These are phyloP conservation scores for Pestalotiopsis sp. DNA, from an alignment of 2,329 filamentous ascomycete genomes.

Conservation along the genomic window DNA sequence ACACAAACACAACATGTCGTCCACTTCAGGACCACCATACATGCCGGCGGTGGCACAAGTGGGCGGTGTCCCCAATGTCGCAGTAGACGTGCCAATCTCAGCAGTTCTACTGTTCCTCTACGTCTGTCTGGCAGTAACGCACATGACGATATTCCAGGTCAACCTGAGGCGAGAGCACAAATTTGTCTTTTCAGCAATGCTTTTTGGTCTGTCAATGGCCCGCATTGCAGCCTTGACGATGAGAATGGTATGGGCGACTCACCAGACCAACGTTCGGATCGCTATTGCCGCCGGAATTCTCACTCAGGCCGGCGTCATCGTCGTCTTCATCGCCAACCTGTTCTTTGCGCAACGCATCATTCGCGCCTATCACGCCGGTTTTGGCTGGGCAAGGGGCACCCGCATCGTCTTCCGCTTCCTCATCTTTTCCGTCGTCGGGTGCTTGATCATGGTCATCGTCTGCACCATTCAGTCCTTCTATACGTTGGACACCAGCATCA, in stretches of 20 bases:
- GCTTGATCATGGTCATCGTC: constrained; percentile 33
- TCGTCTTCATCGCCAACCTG: constrained; percentile 37
- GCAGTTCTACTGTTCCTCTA: constrained; percentile 6
- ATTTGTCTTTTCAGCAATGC: constrained; percentile 35
- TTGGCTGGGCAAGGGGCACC: constrained; percentile 35
- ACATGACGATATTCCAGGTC: constrained; percentile 56
- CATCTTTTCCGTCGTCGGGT: constrained; percentile 25
- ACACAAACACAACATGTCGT: constrained; percentile 4
- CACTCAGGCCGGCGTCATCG: constrained; percentile 35
- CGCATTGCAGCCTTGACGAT: constrained; percentile 33
- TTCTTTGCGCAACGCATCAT: constrained; percentile 39
- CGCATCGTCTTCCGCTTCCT: constrained; percentile 25
- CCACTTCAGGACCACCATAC: constrained; percentile 7
- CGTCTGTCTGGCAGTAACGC: constrained; percentile 40
- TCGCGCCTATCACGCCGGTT: constrained; percentile 34
- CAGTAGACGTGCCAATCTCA: constrained; percentile 5
- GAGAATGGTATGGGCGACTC: constrained; percentile 35
- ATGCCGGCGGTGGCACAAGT: constrained; percentile 3
- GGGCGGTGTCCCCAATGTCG: constrained; percentile 5
- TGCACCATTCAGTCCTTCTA: constrained; percentile 29
- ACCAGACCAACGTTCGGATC: constrained; percentile 26
- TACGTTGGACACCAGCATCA: constrained; percentile 20
- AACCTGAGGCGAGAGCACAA: constrained; percentile 37
- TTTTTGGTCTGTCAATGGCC: constrained; percentile 39
- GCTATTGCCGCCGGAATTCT: constrained; percentile 35